These are phyloP conservation scores for Orbilia brochopaga DNA, from an alignment of 2,329 filamentous ascomycete species.

Conservation along the genomic window DNA sequence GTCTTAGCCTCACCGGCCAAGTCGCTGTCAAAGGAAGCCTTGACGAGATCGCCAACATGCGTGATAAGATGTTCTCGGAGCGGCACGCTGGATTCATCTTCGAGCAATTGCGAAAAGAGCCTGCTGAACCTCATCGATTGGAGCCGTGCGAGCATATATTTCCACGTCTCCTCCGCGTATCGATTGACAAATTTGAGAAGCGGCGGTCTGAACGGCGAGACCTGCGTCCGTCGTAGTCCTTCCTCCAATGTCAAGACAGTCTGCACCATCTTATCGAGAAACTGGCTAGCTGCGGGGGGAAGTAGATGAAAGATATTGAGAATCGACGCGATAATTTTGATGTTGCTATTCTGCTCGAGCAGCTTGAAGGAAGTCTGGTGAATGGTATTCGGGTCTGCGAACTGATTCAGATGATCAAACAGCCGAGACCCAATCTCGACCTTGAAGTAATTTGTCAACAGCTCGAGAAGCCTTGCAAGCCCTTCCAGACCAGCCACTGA, in stretches of 20 bases:
- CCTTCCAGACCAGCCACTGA: slow-evolving; percentile 90
- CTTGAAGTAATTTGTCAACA: slow-evolving; percentile 98
- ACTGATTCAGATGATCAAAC: slow-evolving; percentile 90
- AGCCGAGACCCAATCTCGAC: slow-evolving; percentile 92
- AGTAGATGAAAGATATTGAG: slow-evolving; percentile 98
- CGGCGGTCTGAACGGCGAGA: slow-evolving; percentile 88
- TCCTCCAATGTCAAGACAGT: slow-evolving; percentile 88
- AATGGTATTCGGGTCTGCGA: slow-evolving; percentile 78
- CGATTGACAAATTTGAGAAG: slow-evolving; percentile 92
- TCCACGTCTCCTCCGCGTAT: slow-evolving; percentile 87
- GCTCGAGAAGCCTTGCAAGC: slow-evolving; percentile 81
- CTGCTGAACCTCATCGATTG: slow-evolving; percentile 87
- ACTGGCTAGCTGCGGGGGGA: slow-evolving; percentile 84
- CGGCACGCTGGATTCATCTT: slow-evolving; percentile 72
- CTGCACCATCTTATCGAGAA: slow-evolving; percentile 88
- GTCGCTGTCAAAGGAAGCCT: slow-evolving; percentile 67
- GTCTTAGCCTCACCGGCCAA: slow-evolving; percentile 70
- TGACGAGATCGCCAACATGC: slow-evolving; percentile 74
- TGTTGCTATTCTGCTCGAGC: slow-evolving; percentile 87
- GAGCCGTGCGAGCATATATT: slow-evolving; percentile 76
- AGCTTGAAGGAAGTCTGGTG: slow-evolving; percentile 94
- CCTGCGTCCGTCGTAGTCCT: slow-evolving; percentile 81
- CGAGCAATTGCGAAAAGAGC: slow-evolving; percentile 85
- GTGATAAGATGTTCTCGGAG: slow-evolving; percentile 76
- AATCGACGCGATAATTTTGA: slow-evolving; percentile 93